Evolutionary conservation across 1,139 yeast species (phyloP), one percentile per base, ranked within the genome.

Genomic region (Debaryomyces nepalensis): DNA sequence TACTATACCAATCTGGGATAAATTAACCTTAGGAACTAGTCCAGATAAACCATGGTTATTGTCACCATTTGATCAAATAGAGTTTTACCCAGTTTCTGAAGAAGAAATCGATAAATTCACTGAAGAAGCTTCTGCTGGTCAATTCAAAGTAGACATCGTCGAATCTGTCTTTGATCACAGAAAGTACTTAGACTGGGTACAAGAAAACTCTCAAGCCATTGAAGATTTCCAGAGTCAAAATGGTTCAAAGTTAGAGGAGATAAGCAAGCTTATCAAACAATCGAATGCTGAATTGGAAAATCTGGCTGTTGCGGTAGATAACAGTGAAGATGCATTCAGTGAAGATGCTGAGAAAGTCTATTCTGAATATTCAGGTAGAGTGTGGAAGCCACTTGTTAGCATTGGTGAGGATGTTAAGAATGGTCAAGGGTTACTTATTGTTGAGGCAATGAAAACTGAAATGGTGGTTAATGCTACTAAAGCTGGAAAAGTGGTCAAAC

Each of bases 381-480:
- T 93, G 80, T 93, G 98, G 99, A 93, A 93, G 66, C 81, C 95
- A 2, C 72, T 90, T 53, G 95, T 86, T 24, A 69, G 75, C 42
- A 91, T 79, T 34, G 97, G 97, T n/a, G 95, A 87, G 53, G 66
- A 53, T 15, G 95, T 93, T 23, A 70, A 71, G 41, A 77, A 70
- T 44, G 95, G 91, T 26, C 93, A 88, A 55, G 90, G 90, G 4
- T 73, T 93, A 50, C 79, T 93, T 49, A 89, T 93, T 41, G 88
- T 93, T 45, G 98, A 93, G 64, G 98, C 98, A 41, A 93, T 93
- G 98, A 93, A 93, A 73, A 93, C 99, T 0, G 99, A 93, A 64
- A 90, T 93, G 97, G 79, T 82, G 39, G 95, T 91, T 32, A 73
- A 68, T 45, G 82, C 97, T 12, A 77, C 96, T 3, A 75, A 65